Conservation (phyloP, 768 basidiomycete species). For the Naganishia onofrii region DNA sequence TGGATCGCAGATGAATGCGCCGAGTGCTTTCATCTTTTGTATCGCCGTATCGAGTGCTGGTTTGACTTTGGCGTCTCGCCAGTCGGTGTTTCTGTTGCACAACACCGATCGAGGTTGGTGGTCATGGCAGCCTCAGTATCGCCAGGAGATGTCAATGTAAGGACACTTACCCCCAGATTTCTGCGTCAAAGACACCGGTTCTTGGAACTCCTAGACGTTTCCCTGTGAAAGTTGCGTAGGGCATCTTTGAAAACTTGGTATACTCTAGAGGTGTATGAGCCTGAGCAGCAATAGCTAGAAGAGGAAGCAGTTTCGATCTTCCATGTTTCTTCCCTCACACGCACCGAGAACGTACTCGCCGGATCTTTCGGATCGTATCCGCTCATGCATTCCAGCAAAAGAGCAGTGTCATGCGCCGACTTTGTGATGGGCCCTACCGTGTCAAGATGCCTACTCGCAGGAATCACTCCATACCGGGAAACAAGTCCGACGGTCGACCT, state of each 20-base stretch:
- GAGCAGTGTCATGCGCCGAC: too few species aligned
- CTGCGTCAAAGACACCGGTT: background rate
- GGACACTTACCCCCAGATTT: background rate
- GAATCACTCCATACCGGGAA: too few species aligned
- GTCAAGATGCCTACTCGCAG: too few species aligned
- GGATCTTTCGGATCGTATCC: too few species aligned
- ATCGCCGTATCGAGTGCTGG: background rate
- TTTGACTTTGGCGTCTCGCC: background rate
- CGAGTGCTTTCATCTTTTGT: background rate
- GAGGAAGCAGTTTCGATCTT: too few species aligned
- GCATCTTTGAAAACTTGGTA: background rate
- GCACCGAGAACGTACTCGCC: too few species aligned
- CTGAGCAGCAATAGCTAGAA: background rate
- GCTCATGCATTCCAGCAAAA: too few species aligned
- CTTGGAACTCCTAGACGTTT: constrained; percentile 6
- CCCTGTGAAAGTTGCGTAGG: background rate
- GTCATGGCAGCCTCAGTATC: too few species aligned
- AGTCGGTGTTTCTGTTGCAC: background rate
- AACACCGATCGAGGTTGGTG: too few species aligned
- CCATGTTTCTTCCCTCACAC: too few species aligned
- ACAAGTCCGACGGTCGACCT: too few species aligned
- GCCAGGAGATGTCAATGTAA: background rate
- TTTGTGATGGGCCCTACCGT: too few species aligned
- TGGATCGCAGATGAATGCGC: background rate
- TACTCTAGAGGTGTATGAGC: background rate